Conservation (phyloP, 1,139 yeast genomes). For the Candida dubliniensis region DNA sequence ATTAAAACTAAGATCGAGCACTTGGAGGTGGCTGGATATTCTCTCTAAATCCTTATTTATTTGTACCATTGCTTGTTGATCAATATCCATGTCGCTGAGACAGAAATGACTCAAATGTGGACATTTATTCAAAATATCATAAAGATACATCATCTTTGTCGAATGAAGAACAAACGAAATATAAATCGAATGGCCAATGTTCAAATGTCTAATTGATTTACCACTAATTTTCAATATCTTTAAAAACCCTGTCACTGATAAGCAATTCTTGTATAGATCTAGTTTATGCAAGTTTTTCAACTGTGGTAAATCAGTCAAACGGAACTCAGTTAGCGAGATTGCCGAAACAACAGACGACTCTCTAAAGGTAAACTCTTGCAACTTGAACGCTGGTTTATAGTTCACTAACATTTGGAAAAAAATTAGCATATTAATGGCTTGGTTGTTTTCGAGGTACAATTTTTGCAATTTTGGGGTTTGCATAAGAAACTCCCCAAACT, state of each 20-base stretch:
- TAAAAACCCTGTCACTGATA: conserved; percentile 33
- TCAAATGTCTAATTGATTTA: conserved; percentile 16
- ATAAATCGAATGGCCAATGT: conserved; percentile 35
- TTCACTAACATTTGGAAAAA: conserved; percentile 33
- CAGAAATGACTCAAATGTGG: conserved; percentile 28
- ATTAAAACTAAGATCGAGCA: conserved; percentile 41
- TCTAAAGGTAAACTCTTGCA: conserved; percentile 31
- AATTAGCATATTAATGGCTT: conserved; percentile 26
- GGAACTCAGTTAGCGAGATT: conserved; percentile 29
- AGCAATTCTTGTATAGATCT: conserved; percentile 36
- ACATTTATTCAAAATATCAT: conserved; percentile 22
- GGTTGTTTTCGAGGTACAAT: conserved; percentile 37
- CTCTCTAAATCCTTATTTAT: conserved; percentile 27
- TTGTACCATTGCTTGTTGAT: conserved; percentile 34
- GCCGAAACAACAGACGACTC: conserved; percentile 20
- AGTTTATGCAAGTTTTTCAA: conserved; percentile 25
- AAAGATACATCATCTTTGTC: conserved; percentile 18
- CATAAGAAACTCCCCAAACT: conserved; percentile 32
- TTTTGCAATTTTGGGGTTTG: conserved; percentile 19
- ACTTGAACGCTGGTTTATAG: conserved; percentile 28
- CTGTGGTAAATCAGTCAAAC: conserved; percentile 25
- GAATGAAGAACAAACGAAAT: conserved; percentile 24
- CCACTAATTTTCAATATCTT: conserved; percentile 29
- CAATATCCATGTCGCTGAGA: conserved; percentile 40
- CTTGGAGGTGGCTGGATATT: conserved; percentile 16